Evolutionary conservation across 345 rosid genomes (phyloP).

Genomic region (Adansonia digitata): DNA sequence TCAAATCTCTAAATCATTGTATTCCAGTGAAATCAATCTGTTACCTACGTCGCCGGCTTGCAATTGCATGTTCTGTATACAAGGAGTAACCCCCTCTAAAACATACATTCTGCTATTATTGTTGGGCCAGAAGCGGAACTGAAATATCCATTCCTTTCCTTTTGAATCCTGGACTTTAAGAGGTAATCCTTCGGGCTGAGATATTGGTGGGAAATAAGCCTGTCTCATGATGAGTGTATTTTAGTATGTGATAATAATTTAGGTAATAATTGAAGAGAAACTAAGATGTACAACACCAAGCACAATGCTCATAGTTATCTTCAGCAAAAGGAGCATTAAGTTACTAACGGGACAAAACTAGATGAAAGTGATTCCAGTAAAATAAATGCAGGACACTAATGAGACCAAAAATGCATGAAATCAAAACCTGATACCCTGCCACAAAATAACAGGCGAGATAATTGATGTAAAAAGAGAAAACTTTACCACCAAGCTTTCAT

Average conservation of each 20-base stretch:
- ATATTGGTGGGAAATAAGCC: slow-evolving; percentile 86
- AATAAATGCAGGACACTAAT: not conserved
- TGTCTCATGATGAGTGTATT: slow-evolving; percentile 26
- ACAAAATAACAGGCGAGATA: not conserved
- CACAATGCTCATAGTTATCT: not conserved
- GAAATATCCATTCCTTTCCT: slow-evolving; percentile 96
- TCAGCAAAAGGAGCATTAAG: not conserved
- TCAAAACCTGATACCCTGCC: not conserved
- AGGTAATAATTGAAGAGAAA: slow-evolving; percentile 15
- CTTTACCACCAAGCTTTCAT: not conserved
- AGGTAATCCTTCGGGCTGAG: slow-evolving; percentile 86
- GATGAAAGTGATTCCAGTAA: not conserved
- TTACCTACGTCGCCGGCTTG: slow-evolving; percentile 98
- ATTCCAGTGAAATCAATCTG: slow-evolving; percentile 9
- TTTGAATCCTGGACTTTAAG: slow-evolving; percentile 85
- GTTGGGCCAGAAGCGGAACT: slow-evolving; percentile 95
- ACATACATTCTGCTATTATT: slow-evolving; percentile 90
- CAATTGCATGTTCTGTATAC: slow-evolving; percentile 88
- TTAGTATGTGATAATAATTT: slow-evolving; percentile 11
- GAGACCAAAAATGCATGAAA: not conserved
- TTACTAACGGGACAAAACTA: not conserved
- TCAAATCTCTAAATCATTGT: not conserved
- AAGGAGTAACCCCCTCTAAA: slow-evolving; percentile 88
- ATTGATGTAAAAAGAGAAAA: not conserved
- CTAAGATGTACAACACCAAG: slow-evolving; percentile 12